These are phyloP conservation scores for Chlamydomonas urium DNA, from an alignment of 139 green algal genomes.

Conservation along the genomic window DNA sequence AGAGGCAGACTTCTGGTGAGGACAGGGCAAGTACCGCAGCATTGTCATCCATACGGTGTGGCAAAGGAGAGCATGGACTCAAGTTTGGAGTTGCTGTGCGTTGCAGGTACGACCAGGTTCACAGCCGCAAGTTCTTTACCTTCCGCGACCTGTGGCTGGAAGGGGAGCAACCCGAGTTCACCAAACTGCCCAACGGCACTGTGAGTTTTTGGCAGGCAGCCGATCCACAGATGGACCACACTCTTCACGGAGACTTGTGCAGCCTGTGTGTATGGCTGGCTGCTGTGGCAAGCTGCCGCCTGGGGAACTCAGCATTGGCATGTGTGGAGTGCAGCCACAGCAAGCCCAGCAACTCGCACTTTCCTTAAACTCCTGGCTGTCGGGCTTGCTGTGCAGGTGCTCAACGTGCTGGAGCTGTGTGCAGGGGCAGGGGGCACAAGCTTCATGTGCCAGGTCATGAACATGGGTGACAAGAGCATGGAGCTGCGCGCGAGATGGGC, in stretches of 20 bases:
- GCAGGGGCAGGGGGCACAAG: constrained; percentile 33
- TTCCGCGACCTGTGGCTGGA: constrained; percentile 16
- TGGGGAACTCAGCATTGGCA: too few relatives aligned
- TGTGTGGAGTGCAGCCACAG: too few relatives aligned
- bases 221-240: too few relatives aligned
- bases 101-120: constrained; percentile 22
- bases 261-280: too few relatives aligned
- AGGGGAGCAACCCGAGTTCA: not conserved
- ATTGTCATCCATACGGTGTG: not conserved
- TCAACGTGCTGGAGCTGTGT: constrained; percentile 41
- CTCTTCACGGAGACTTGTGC: too few relatives aligned
- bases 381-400: not conserved
- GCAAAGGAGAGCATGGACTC: not conserved
- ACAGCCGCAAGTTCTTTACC: constrained; percentile 34
- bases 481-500: constrained; percentile 43
- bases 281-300: too few relatives aligned
- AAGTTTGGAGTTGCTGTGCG: not conserved
- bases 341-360: too few relatives aligned
- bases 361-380: too few relatives aligned
- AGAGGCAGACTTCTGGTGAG: constrained; percentile 23
- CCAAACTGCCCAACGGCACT: not conserved
- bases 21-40: not conserved
- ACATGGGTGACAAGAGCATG: constrained; percentile 9
- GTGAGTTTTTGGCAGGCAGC: too few relatives aligned
- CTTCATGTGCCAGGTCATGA: constrained; percentile 32